Base-by-base conservation (phyloP, 75 land plant genomes). In the Selaginella tamariscina region DNA sequence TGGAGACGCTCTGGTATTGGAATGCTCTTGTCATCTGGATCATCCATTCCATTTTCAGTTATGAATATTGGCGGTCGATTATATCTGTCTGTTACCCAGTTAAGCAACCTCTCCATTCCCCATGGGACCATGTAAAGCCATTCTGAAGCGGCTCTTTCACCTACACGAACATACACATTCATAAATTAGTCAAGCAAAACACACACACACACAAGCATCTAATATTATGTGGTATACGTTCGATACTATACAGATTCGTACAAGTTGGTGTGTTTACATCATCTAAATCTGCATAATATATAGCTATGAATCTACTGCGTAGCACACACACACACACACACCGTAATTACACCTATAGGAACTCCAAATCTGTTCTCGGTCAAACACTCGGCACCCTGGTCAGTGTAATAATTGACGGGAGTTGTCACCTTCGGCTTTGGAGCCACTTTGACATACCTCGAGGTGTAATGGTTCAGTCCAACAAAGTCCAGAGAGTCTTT, bases 101-200 rank as follows among this genome's bases (percentile, higher is more conserved):
- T 89, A 28, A 89, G 74, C 59, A 72, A 30, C 55, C 82, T 86
- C 68, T 73, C 65, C 0, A 88, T 32, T 5, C 93, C 93, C 94
- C 94, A 89, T 55, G 94, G 94, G 54, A 86, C 90, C 28, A 89
- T 69, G 54, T 89, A 86, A 31, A 89, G 82, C 94, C 94, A 89
- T 23, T 70, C 68, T 13, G 94, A 89, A 30, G 87, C 94, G 72
- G 85, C 94, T 18, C 27, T 21, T 9, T 67, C 31, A 22, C 69
- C 26, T 32, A 65, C 8, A 29, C 2, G 32, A 20, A 29, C 8
- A n/a, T 28, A 9, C 0, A 64, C 28, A 9, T 1, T 59, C 24
- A 11, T 8, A 59, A 59, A 5, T 59, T 11, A 59, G 13, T 5
- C 11, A 9, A 59, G 63, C 9, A 8, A 59, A 18, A 59, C 8